Evolutionary conservation across 768 basidiomycete genomes (phyloP).

Genomic region (Serendipita vermifera): DNA sequence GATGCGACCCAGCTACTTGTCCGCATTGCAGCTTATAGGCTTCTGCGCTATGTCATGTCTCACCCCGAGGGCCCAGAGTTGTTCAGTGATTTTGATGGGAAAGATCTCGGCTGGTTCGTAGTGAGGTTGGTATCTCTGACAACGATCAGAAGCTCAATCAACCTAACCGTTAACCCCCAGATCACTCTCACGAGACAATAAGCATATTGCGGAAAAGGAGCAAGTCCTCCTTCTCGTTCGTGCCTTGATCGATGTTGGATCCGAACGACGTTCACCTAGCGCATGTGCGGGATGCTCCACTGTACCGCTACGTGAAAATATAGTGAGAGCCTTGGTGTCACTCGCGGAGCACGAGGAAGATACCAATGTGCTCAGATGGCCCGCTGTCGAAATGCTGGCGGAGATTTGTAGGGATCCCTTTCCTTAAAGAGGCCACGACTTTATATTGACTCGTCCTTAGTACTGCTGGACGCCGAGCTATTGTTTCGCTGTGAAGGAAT

Average conservation of each 20-base stretch:
- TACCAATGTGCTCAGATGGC: constrained; percentile 47
- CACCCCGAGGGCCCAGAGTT: constrained; percentile 41
- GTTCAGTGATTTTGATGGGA: constrained; percentile 47
- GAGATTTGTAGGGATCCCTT: constrained; percentile 58
- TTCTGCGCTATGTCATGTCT: constrained; percentile 65
- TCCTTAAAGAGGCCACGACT: background rate
- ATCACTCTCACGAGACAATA: constrained; percentile 73
- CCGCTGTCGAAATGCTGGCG: constrained; percentile 74
- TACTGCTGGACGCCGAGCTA: constrained; percentile 76
- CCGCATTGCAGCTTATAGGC: constrained; percentile 69
- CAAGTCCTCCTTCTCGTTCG: constrained; percentile 87
- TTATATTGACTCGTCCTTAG: constrained; percentile 29
- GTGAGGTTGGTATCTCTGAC: constrained; percentile 48
- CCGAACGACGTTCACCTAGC: constrained; percentile 30
- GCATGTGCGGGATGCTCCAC: constrained; percentile 31
- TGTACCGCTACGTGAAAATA: constrained; percentile 55
- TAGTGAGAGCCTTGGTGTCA: constrained; percentile 82
- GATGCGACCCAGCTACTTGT: constrained; percentile 60
- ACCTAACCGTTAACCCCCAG: constrained; percentile 29
- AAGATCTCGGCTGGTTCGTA: constrained; percentile 78
- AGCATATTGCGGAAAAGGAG: constrained; percentile 73
- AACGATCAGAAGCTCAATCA: background rate
- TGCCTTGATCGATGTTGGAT: constrained; percentile 62
- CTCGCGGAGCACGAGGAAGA: constrained; percentile 90
- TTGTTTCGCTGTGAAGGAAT: constrained; percentile 72